Percentiles rank a stretch among this genome's conserved stretches.
These are phyloP conservation scores for Aspergillus sclerotiicarbonarius DNA, from an alignment of 495 filamentous ascomycete species.

Conservation along the genomic window DNA sequence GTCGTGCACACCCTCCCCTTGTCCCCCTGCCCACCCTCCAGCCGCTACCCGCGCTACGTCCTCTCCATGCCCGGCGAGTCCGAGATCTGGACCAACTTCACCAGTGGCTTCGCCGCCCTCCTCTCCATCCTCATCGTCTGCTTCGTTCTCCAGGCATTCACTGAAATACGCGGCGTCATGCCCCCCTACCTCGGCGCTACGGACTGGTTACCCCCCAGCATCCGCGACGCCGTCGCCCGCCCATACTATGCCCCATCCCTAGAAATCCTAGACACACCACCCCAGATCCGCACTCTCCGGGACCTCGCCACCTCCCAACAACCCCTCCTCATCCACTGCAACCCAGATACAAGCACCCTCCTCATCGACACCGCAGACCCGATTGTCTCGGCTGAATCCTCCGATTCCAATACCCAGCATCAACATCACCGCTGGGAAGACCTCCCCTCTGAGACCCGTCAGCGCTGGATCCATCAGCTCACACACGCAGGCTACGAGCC, in stretches of 20 bases:
- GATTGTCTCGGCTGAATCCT: background rate
- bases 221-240: slow-evolving; percentile 27
- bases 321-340: background rate
- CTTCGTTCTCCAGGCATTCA: slow-evolving; percentile 61
- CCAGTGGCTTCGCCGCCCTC: slow-evolving; percentile 49
- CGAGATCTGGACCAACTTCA: slow-evolving; percentile 43
- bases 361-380: slow-evolving; percentile 11
- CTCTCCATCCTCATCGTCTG: slow-evolving; percentile 55
- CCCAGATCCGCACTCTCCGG: slow-evolving; percentile 2
- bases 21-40: slow-evolving; percentile 47
- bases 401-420: slow-evolving; percentile 27
- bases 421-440: slow-evolving; percentile 58
- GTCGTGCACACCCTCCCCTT: slow-evolving; percentile 84
- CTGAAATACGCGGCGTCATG: slow-evolving; percentile 63
- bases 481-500: slow-evolving; percentile 71
- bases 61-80: slow-evolving; percentile 56
- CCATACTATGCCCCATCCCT: slow-evolving; percentile 15
- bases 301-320: background rate
- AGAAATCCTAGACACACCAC: background rate
- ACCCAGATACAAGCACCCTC: slow-evolving; percentile 8
- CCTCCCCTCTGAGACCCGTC: slow-evolving; percentile 54
- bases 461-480: slow-evolving; percentile 67
- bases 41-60: slow-evolving; percentile 62
- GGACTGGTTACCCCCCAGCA: slow-evolving; percentile 39
- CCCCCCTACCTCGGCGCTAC: slow-evolving; percentile 56